Evolutionary conservation across 2,329 filamentous ascomycete genomes (phyloP).

Genomic region (Fusarium graminum): DNA sequence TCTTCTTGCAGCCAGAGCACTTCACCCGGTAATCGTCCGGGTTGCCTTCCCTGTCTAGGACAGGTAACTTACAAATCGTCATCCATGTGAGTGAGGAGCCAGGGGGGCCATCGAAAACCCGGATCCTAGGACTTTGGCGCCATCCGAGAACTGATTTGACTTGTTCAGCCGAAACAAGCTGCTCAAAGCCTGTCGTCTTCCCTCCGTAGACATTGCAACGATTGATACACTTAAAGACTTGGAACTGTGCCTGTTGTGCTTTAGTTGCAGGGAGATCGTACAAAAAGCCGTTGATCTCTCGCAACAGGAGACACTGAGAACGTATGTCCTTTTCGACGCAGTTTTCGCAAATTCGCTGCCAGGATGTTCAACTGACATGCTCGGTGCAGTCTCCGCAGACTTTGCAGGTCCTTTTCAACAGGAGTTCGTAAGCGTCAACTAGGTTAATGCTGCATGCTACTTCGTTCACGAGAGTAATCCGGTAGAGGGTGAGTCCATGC

Average conservation of each 20-base stretch:
- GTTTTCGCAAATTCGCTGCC: constrained; percentile 49
- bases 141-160: neutral
- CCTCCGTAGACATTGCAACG: too few species aligned
- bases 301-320: too few species aligned
- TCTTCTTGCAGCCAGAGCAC: neutral
- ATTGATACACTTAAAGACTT: too few species aligned
- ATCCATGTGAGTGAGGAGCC: too few species aligned
- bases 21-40: neutral
- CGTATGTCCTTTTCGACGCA: constrained; percentile 39
- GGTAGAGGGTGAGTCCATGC: constrained; percentile 50
- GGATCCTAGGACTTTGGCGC: neutral
- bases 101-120: too few species aligned
- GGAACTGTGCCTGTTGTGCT: too few species aligned
- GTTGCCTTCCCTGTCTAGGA: neutral
- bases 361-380: constrained; percentile 42
- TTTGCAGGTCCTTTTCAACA: constrained; percentile 49
- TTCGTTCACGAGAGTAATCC: constrained; percentile 49
- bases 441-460: constrained; percentile 46
- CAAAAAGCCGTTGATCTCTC: too few species aligned
- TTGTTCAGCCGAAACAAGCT: neutral
- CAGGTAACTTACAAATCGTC: neutral
- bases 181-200: too few species aligned
- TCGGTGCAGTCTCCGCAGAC: constrained; percentile 16
- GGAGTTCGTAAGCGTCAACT: constrained; percentile 38
- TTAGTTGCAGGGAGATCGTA: too few species aligned